Evolutionary conservation across 148 eudicot genomes (phyloP).

Genomic region (Agrostemma githago): DNA sequence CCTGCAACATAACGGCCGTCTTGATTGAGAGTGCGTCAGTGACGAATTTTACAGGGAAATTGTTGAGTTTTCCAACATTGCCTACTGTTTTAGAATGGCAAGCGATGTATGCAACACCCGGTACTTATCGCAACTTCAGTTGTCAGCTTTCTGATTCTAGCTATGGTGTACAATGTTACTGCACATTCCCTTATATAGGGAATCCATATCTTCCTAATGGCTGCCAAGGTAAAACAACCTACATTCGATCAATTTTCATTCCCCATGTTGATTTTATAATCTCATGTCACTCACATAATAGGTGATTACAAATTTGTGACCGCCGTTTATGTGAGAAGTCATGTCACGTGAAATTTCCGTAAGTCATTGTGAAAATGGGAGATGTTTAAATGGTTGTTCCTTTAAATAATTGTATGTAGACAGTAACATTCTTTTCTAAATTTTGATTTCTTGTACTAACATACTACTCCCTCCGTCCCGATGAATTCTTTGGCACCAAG

Average conservation of each 20-base stretch:
- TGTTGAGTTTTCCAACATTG: conserved; percentile 2
- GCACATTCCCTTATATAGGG: conserved; percentile 4
- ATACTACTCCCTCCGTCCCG: no score
- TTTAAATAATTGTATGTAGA: no score
- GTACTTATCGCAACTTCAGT: background rate
- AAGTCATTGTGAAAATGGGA: no score
- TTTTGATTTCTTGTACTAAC: no score
- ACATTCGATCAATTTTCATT: background rate
- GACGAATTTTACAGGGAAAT: background rate
- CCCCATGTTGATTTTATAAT: no score
- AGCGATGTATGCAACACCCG: background rate
- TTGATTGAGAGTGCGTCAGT: background rate
- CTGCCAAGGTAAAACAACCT: conserved; percentile 22
- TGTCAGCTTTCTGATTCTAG: background rate
- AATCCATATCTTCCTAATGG: conserved; percentile 31
- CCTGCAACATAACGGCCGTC: conserved; percentile 2
- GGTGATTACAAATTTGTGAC: no score
- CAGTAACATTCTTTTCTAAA: no score
- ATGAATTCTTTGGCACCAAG: no score
- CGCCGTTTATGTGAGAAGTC: no score
- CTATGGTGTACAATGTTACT: background rate
- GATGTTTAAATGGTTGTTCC: no score
- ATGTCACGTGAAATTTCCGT: no score
- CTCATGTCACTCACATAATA: background rate
- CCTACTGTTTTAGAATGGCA: conserved; percentile 14